phyloP scores from a whole-genome alignment of 2,329 filamentous ascomycete species.

The Hortaea werneckii region DNA sequence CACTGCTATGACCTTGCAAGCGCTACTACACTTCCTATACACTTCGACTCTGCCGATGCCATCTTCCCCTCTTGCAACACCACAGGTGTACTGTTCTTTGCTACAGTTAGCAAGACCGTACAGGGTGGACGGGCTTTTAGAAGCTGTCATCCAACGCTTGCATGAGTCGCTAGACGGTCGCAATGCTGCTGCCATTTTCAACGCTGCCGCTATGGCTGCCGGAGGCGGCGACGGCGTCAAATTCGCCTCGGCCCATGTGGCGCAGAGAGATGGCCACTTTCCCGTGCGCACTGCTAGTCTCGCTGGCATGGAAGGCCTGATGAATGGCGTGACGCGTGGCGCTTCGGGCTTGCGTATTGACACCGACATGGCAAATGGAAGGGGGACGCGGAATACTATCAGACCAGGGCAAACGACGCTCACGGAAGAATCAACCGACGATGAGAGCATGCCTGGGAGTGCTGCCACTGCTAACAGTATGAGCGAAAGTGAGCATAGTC shows the following conservation, averaged over 20 bases:
- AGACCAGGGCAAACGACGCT: slow-evolving; percentile 22
- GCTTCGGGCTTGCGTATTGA: slow-evolving; percentile 37
- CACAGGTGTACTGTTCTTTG: slow-evolving; percentile 90
- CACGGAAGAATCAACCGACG: slow-evolving; percentile 11
- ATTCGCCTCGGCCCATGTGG: slow-evolving; percentile 34
- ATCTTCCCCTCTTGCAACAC: slow-evolving; percentile 71
- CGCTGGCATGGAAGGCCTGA: slow-evolving; percentile 32
- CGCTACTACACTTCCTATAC: slow-evolving; percentile 86
- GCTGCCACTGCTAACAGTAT: slow-evolving; percentile 25
- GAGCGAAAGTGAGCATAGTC: slow-evolving; percentile 22
- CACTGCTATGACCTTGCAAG: slow-evolving; percentile 78
- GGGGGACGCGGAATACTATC: slow-evolving; percentile 26
- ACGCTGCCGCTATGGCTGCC: slow-evolving; percentile 94
- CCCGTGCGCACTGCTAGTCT: slow-evolving; percentile 40
- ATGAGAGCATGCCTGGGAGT: slow-evolving; percentile 26
- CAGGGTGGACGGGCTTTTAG: slow-evolving; percentile 80
- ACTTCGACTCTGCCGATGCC: slow-evolving; percentile 75
- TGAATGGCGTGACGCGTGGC: slow-evolving; percentile 29
- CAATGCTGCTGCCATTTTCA: slow-evolving; percentile 95
- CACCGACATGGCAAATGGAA: slow-evolving; percentile 36
- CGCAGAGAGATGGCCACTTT: slow-evolving; percentile 30
- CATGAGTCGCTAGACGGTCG: slow-evolving; percentile 83
- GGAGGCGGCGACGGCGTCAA: slow-evolving; percentile 80
- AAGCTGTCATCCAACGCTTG: slow-evolving; percentile 83
- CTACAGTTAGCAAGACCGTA: slow-evolving; percentile 90